Conservation (phyloP, 306 rosid species). For the Trichosanthes truncata region DNA sequence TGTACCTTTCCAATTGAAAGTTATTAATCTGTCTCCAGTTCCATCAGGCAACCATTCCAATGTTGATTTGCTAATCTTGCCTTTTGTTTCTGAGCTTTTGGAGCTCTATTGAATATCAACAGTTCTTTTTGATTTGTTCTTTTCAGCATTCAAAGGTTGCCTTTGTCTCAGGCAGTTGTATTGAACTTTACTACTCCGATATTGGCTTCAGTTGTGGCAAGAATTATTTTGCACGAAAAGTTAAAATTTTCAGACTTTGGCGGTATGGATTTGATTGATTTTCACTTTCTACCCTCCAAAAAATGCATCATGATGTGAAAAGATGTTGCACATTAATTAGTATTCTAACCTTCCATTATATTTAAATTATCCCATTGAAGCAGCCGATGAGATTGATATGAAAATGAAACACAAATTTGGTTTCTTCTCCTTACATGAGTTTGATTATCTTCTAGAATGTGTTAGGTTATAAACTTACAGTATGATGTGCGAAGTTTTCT, state of each 20-base stretch:
- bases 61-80: not conserved
- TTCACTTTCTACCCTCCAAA: not conserved
- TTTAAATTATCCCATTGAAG: not conserved
- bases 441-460: not conserved
- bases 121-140: not conserved
- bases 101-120: not conserved
- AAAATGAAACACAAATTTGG: not conserved
- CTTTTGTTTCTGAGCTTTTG: not conserved
- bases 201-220: slow-evolving; percentile 68
- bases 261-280: slow-evolving; percentile 26
- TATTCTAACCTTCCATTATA: not conserved
- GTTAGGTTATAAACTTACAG: not conserved
- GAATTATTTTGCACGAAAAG: slow-evolving; percentile 55
- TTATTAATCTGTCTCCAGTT: not conserved
- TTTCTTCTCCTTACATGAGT: not conserved
- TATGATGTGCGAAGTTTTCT: not conserved
- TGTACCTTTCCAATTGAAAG: not conserved
- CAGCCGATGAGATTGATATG: not conserved
- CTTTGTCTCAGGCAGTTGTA: slow-evolving; percentile 58
- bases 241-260: slow-evolving; percentile 49
- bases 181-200: slow-evolving; percentile 59
- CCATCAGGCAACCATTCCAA: not conserved
- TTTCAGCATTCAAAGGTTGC: slow-evolving; percentile 72
- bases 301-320: not conserved
- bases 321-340: not conserved